phyloP scores from a whole-genome alignment of 768 basidiomycete species.

The Solioccasus polychromus region DNA sequence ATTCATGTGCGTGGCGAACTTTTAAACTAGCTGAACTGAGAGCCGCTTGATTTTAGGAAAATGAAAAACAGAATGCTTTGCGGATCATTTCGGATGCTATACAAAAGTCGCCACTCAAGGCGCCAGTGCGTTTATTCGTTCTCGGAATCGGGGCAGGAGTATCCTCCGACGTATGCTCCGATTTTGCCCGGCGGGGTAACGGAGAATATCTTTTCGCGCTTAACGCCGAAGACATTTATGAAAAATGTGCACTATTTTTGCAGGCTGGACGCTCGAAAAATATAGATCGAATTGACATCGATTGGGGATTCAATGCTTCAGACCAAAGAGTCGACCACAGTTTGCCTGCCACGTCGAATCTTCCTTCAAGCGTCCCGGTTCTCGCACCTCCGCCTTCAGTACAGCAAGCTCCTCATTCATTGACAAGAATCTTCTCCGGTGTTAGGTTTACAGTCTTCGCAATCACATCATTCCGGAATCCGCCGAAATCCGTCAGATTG shows the following conservation, averaged over 20 bases:
- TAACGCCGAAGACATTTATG: constrained; percentile 43
- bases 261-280: constrained; percentile 48
- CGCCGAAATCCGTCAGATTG: constrained; percentile 30
- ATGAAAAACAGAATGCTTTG: constrained; percentile 18
- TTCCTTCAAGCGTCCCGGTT: constrained; percentile 9
- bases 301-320: constrained; percentile 41
- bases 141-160: constrained; percentile 54
- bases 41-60: constrained; percentile 1
- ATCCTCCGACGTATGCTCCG: constrained; percentile 50
- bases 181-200: constrained; percentile 52
- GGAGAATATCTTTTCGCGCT: constrained; percentile 49
- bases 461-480: constrained; percentile 19
- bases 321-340: neutral
- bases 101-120: constrained; percentile 20
- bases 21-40: neutral
- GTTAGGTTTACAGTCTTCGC: constrained; percentile 35
- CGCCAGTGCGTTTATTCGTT: constrained; percentile 49
- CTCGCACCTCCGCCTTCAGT: constrained; percentile 36
- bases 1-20: too few species aligned
- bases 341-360: constrained; percentile 16
- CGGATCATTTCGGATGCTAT: constrained; percentile 32
- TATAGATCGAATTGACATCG: constrained; percentile 44
- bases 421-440: constrained; percentile 33
- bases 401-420: constrained; percentile 32
- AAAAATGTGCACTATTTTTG: constrained; percentile 49